Evolutionary conservation across 2,329 filamentous ascomycete species (phyloP).

Genomic region (Plectosphaerella plurivora): DNA sequence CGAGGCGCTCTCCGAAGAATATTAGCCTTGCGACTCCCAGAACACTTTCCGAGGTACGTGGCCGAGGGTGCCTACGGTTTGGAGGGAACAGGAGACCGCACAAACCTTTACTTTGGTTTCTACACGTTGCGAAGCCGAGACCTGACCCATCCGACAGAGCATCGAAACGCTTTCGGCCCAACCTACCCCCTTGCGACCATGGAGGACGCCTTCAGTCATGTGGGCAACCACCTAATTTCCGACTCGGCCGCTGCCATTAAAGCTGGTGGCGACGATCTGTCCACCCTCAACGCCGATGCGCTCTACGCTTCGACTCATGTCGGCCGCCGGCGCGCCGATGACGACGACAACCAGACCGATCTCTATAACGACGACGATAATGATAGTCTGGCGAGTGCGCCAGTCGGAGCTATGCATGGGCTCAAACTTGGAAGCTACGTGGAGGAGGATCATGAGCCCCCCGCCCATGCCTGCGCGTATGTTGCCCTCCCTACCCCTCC

Average conservation of each 20-base stretch:
- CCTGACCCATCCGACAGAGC: background rate
- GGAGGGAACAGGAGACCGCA: too few relatives aligned
- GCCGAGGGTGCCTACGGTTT: too few relatives aligned
- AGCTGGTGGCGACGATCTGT: slow-evolving; percentile 72
- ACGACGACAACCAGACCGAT: slow-evolving; percentile 87
- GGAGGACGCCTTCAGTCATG: slow-evolving; percentile 85
- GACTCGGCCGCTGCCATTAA: slow-evolving; percentile 85
- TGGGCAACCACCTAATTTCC: slow-evolving; percentile 81
- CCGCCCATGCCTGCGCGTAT: slow-evolving; percentile 92
- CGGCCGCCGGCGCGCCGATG: slow-evolving; percentile 68
- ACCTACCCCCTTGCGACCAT: slow-evolving; percentile 39
- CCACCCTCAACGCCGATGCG: slow-evolving; percentile 66
- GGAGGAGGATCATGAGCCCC: slow-evolving; percentile 87
- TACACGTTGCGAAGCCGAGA: background rate
- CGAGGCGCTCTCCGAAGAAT: slow-evolving; percentile 4
- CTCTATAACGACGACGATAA: slow-evolving; percentile 78
- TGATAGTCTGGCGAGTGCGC: slow-evolving; percentile 72
- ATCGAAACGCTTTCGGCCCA: background rate
- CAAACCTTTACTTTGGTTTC: too few relatives aligned
- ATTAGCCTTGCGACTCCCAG: slow-evolving; percentile 7
- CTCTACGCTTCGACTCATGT: slow-evolving; percentile 25
- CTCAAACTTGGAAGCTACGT: slow-evolving; percentile 46
- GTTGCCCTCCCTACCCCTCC: slow-evolving; percentile 29
- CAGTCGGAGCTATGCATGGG: slow-evolving; percentile 70
- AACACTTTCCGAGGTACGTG: too few relatives aligned